These are phyloP conservation scores for Millerozyma miso DNA, from an alignment of 805 yeast genomes.

Conservation along the genomic window DNA sequence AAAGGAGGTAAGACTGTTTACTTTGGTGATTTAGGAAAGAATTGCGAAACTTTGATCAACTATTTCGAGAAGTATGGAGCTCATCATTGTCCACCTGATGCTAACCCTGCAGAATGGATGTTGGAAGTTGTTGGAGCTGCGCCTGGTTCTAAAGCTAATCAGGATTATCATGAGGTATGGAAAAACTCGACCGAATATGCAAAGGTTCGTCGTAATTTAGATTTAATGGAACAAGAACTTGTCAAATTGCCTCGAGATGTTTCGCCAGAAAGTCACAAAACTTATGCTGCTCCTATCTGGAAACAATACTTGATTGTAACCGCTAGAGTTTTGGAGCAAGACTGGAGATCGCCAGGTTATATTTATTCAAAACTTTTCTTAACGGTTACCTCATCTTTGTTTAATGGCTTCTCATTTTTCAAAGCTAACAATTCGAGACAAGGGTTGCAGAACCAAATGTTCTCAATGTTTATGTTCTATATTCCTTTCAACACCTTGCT, in stretches of 20 bases:
- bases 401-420: slow-evolving; percentile 70
- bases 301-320: slow-evolving; percentile 28
- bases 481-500: slow-evolving; percentile 37
- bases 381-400: slow-evolving; percentile 51
- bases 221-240: slow-evolving; percentile 57
- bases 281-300: slow-evolving; percentile 26
- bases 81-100: slow-evolving; percentile 32
- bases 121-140: slow-evolving; percentile 80
- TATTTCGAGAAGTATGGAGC: slow-evolving; percentile 76
- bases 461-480: slow-evolving; percentile 44
- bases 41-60: slow-evolving; percentile 51
- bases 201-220: slow-evolving; percentile 57
- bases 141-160: slow-evolving; percentile 70
- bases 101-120: slow-evolving; percentile 74
- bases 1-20: slow-evolving; percentile 79
- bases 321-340: slow-evolving; percentile 21
- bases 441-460: slow-evolving; percentile 64
- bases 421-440: slow-evolving; percentile 56
- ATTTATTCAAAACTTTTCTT: slow-evolving; percentile 59
- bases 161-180: slow-evolving; percentile 79
- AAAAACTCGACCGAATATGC: slow-evolving; percentile 57
- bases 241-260: slow-evolving; percentile 21
- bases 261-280: slow-evolving; percentile 21
- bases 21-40: slow-evolving; percentile 74
- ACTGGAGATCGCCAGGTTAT: slow-evolving; percentile 61